Conservation (phyloP, 1,284 basidiomycete genomes). For the Omphalotus olearius region DNA sequence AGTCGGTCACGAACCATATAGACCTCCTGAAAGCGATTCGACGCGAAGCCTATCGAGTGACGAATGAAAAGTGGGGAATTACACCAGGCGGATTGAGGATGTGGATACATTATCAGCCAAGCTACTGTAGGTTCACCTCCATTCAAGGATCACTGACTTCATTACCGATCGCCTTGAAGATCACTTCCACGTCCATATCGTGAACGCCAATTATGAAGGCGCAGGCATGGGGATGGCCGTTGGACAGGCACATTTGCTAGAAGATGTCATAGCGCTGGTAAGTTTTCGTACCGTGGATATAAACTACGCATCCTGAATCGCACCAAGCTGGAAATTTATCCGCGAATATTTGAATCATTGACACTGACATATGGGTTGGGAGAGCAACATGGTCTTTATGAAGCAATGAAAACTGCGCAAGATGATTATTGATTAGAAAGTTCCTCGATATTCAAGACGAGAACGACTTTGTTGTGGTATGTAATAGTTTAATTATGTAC, state of each 20-base stretch:
- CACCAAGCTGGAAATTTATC: constrained; percentile 7
- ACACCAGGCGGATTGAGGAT: constrained; percentile 61
- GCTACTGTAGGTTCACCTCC: constrained; percentile 71
- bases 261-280: constrained; percentile 85
- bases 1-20: constrained; percentile 42
- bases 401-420: constrained; percentile 35
- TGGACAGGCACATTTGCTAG: constrained; percentile 91
- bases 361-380: constrained; percentile 84
- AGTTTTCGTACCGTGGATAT: constrained; percentile 22
- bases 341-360: constrained; percentile 56
- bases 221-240: constrained; percentile 71
- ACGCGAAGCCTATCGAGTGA: constrained; percentile 46
- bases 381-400: constrained; percentile 71
- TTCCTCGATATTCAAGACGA: too few species aligned
- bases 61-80: constrained; percentile 61
- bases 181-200: constrained; percentile 94
- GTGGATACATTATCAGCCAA: constrained; percentile 95
- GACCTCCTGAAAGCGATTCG: constrained; percentile 68
- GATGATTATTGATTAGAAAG: not conserved
- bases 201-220: constrained; percentile 66
- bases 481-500: too few species aligned
- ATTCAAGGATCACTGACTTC: not conserved
- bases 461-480: too few species aligned
- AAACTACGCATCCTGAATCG: not conserved
- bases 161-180: constrained; percentile 42